Percentiles rank a stretch among this genome's conserved stretches.
These are phyloP conservation scores for Prototheca wickerhamii DNA, from an alignment of 163 green algal genomes.

Conservation along the genomic window DNA sequence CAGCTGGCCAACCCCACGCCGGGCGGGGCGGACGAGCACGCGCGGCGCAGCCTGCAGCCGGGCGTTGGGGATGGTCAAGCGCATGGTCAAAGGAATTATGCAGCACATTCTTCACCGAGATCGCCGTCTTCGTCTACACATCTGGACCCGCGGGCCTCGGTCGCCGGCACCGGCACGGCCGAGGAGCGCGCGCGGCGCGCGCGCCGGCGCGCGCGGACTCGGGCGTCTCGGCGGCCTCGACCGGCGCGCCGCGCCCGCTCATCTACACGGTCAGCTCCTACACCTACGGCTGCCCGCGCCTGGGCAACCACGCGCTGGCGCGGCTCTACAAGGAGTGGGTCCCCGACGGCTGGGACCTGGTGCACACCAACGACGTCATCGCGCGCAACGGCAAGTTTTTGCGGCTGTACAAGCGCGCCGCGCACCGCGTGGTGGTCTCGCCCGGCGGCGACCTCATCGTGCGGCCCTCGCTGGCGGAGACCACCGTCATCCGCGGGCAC, in stretches of 20 bases:
- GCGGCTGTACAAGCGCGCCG: slow-evolving; percentile 2
- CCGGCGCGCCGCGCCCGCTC: background rate
- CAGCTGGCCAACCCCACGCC: too few relatives aligned
- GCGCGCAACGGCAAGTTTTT: slow-evolving; percentile 1
- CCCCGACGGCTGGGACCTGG: slow-evolving; percentile 52
- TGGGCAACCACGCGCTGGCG: slow-evolving; percentile 59
- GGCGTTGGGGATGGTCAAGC: too few relatives aligned
- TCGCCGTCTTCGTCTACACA: too few relatives aligned
- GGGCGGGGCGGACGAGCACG: too few relatives aligned
- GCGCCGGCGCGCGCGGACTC: background rate
- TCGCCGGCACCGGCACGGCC: too few relatives aligned
- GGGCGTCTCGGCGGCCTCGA: background rate
- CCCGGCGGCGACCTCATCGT: background rate
- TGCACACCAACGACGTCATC: slow-evolving; percentile 57
- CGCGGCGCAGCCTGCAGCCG: too few relatives aligned
- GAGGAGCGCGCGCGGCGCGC: too few relatives aligned
- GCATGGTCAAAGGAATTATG: too few relatives aligned
- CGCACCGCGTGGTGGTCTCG: background rate
- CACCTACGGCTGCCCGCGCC: slow-evolving; percentile 62
- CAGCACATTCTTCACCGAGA: too few relatives aligned
- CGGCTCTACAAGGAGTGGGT: slow-evolving; percentile 48
- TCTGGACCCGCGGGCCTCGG: too few relatives aligned
- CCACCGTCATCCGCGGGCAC: background rate
- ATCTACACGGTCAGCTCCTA: slow-evolving; percentile 24
- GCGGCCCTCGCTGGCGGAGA: background rate